These are phyloP conservation scores for Claviceps sp. DNA, from an alignment of 2,329 filamentous ascomycete genomes.

Conservation along the genomic window DNA sequence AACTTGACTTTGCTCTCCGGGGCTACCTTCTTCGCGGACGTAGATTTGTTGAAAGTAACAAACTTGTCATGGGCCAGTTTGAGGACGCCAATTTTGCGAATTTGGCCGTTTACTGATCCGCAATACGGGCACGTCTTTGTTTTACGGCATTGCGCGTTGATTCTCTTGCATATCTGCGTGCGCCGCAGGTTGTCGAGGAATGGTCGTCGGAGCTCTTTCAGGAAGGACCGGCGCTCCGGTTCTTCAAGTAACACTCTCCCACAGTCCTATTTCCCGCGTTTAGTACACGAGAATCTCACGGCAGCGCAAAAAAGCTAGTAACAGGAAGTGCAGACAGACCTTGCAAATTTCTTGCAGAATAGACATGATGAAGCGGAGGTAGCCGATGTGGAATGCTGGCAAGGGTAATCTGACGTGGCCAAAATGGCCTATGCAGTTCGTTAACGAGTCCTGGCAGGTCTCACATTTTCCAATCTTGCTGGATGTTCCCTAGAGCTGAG, in stretches of 20 bases:
- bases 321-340: slow-evolving; percentile 13
- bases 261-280: slow-evolving; percentile 37
- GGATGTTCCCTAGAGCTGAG: slow-evolving; percentile 52
- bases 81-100: slow-evolving; percentile 82
- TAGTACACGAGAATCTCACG: neutral
- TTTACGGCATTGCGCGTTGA: slow-evolving; percentile 84
- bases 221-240: slow-evolving; percentile 58
- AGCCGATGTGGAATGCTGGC: slow-evolving; percentile 91
- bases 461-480: slow-evolving; percentile 67
- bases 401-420: slow-evolving; percentile 83
- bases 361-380: slow-evolving; percentile 82
- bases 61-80: slow-evolving; percentile 95
- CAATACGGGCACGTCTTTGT: slow-evolving; percentile 75
- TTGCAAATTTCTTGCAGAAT: slow-evolving; percentile 96
- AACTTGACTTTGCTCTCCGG: slow-evolving; percentile 74
- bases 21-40: slow-evolving; percentile 68
- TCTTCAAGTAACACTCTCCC: slow-evolving; percentile 73
- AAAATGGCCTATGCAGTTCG: slow-evolving; percentile 88
- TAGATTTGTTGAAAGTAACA: slow-evolving; percentile 74
- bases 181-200: slow-evolving; percentile 78
- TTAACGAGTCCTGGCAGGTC: slow-evolving; percentile 70
- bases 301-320: neutral
- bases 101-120: slow-evolving; percentile 71
- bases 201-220: slow-evolving; percentile 70
- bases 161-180: slow-evolving; percentile 71